Conservation (phyloP, 345 rosid species). For the Hevea brasiliensis region DNA sequence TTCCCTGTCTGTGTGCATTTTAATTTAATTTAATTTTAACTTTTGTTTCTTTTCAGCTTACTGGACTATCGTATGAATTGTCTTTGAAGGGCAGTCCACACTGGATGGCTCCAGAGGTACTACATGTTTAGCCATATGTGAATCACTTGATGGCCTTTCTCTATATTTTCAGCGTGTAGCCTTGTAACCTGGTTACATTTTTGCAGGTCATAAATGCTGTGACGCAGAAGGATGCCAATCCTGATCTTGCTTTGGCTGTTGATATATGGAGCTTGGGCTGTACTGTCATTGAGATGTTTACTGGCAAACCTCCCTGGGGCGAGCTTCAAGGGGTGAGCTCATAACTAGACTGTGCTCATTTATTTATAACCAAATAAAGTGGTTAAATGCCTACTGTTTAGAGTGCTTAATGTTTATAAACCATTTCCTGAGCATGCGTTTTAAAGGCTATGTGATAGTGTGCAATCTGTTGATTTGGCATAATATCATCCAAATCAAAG, state of each 20-base stretch:
- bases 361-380: not conserved
- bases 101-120: slow-evolving; percentile 93
- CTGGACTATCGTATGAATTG: slow-evolving; percentile 48
- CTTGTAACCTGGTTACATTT: slow-evolving; percentile 8
- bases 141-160: not conserved
- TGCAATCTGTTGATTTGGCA: too few relatives aligned
- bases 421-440: too few relatives aligned
- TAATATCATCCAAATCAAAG: too few relatives aligned
- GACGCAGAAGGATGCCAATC: slow-evolving; percentile 41
- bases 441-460: too few relatives aligned
- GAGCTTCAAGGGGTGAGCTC: slow-evolving; percentile 62
- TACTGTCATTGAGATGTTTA: slow-evolving; percentile 64
- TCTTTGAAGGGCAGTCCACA: slow-evolving; percentile 76
- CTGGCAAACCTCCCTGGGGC: slow-evolving; percentile 73
- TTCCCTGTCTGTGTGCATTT: not conserved
- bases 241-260: slow-evolving; percentile 66
- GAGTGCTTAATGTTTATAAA: too few relatives aligned
- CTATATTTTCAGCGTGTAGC: too few relatives aligned
- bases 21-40: not conserved
- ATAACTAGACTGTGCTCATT: not conserved
- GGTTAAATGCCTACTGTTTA: not conserved
- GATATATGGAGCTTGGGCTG: slow-evolving; percentile 83
- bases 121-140: slow-evolving; percentile 1
- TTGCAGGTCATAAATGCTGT: slow-evolving; percentile 55
- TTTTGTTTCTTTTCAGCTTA: slow-evolving; percentile 41